These are phyloP conservation scores for Scedosporium aurantiacum DNA, from an alignment of 2,329 filamentous ascomycete species.

Conservation along the genomic window DNA sequence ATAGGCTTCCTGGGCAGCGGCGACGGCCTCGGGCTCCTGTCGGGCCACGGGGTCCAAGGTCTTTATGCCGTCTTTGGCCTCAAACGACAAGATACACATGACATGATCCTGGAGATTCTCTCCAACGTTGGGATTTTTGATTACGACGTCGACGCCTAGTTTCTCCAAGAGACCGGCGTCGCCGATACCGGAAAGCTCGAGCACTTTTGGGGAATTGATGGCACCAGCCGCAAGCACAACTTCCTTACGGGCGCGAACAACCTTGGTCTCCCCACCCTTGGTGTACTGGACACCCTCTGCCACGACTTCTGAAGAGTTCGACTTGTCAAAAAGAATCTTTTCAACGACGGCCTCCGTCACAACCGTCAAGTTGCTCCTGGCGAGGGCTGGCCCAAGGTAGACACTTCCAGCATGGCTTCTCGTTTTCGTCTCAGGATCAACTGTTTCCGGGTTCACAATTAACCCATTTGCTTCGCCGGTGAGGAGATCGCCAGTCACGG, in stretches of 20 bases:
- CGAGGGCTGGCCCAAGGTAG: slow-evolving; percentile 13
- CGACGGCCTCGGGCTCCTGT: slow-evolving; percentile 11
- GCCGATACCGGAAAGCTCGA: slow-evolving; percentile 32
- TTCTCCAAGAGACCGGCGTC: slow-evolving; percentile 19
- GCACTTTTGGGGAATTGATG: slow-evolving; percentile 29
- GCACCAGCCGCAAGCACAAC: slow-evolving; percentile 31
- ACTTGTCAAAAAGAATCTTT: slow-evolving; percentile 15
- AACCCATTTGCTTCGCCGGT: slow-evolving; percentile 7
- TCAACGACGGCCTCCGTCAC: slow-evolving; percentile 13
- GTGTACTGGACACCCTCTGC: slow-evolving; percentile 14
- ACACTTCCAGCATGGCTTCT: slow-evolving; percentile 16
- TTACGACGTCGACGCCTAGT: slow-evolving; percentile 18
- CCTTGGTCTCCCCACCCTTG: slow-evolving; percentile 10
- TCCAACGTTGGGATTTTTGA: slow-evolving; percentile 25
- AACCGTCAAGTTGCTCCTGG: slow-evolving; percentile 15
- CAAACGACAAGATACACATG: slow-evolving; percentile 11
- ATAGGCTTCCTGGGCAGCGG: slow-evolving; percentile 14
- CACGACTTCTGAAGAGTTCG: slow-evolving; percentile 4
- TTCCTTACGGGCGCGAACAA: slow-evolving; percentile 21
- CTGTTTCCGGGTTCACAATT: slow-evolving; percentile 6
- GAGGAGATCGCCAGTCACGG: neutral
- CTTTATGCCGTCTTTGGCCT: slow-evolving; percentile 13
- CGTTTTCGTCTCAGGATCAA: slow-evolving; percentile 15
- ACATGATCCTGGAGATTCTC: slow-evolving; percentile 24
- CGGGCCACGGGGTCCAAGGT: slow-evolving; percentile 14